Evolutionary conservation across 495 filamentous ascomycete species (phyloP), one percentile per base, ranked within the genome.

Genomic region (Aspergillus olivimuriae): DNA sequence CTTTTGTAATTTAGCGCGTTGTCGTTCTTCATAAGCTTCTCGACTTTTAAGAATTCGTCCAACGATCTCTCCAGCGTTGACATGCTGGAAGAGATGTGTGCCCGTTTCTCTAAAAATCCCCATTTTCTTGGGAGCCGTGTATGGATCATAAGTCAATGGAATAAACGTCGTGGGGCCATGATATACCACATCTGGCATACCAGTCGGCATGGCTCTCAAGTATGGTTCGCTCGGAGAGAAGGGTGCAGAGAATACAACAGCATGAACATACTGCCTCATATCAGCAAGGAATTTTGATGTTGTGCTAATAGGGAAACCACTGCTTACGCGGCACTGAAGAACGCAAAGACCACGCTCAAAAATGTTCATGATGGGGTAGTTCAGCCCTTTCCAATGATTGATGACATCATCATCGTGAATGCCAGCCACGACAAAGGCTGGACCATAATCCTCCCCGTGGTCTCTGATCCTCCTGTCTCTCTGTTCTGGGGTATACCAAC

Each of bases 291-390:
- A 34, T 23, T 20, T 8, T 18, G 14, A 17, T 36, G 41, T n/a
- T 22, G 20, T 12, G n/a, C 10, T 39, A 35, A 18, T 14, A 19
- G 16, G 17, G 26, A n/a, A 30, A 15, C 9, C 6, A 43, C 31
- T 34, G 62, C 82, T 51, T 73, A 92, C 89, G 51, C 80, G 79
- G 61, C 92, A 99, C 53, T 97, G 92, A 23, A 96, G 74, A 31
- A 96, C 92, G 61, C 92, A 97, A 16, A 99, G 80, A 4, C 88
- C 88, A 38, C 92, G 82, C 73, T 99, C 92, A 54, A 89, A 94
- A 30, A 97, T 88, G 66, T 95, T 96, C 92, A 97, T 99, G 60
- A 99, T 96, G 1, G 92, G 92, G 60, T 96, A 97, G 63, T 99
- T 99, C 50, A 95, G 69, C 8, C 94, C 90, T 67, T 97, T 96